Base-by-base conservation (phyloP, 805 yeast species). In the Nematodospora valgi region DNA sequence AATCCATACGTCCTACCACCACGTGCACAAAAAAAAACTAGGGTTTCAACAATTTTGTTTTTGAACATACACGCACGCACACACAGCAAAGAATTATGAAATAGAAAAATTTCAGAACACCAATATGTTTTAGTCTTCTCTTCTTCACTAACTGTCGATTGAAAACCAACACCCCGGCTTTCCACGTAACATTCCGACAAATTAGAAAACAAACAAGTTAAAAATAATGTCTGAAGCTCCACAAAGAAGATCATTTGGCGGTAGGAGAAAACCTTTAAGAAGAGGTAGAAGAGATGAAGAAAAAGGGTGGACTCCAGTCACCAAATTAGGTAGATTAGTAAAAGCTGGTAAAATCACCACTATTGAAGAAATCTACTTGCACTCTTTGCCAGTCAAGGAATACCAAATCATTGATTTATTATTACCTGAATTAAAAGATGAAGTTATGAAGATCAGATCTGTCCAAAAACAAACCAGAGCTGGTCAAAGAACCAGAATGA, bases 401-500 rank as follows among this genome's bases (percentile, higher is more conserved):
- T 89, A 74, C 86, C 98, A 93, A 80, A 86, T 93, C 80, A 85
- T 93, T 63, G 98, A 93, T 80, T 81, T 80, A 66, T 79, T 93
- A 72, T 80, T 93, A 64, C 98, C 98, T 70, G 82, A 76, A 65
- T 83, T 93, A 69, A 82, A 84, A 76, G 98, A 93, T 72, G 96
- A 91, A 78, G 97, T 93, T 67, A 93, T 93, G 98, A 91, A 91
- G 87, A 93, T 93, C 80, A 83, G 91, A 80, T 95, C 98, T 57
- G 98, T 93, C 60, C 98, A 93, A 79, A 93, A 93, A 84, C 98
- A 93, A 79, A 93, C 98, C 82, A 82, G 96, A 78, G 98, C 98
- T 64, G 98, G 98, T 88, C 98, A 93, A 82, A 91, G 98, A 83
- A 93, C 98, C 77, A 88, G 98, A 82, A 89, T 93, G 84, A 94